Conservation (phyloP, 2,329 filamentous ascomycete genomes). For the Colletotrichum higginsianum region DNA sequence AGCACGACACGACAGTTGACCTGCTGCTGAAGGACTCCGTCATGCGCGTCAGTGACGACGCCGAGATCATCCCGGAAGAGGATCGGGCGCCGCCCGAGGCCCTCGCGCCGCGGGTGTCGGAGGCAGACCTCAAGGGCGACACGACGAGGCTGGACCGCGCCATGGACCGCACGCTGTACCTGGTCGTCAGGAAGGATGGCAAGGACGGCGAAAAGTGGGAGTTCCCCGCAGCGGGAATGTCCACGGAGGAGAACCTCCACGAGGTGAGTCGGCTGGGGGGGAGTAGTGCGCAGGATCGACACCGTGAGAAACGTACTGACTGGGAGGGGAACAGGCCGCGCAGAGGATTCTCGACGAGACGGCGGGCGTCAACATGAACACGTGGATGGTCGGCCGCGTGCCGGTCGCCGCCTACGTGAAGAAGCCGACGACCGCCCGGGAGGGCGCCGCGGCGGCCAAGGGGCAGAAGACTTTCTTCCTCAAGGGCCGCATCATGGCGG, state of each 20-base stretch:
- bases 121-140: constrained; percentile 85
- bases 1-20: constrained; percentile 76
- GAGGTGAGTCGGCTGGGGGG: constrained; percentile 71
- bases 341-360: constrained; percentile 82
- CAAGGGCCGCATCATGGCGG: constrained; percentile 96
- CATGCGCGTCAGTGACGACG: constrained; percentile 71
- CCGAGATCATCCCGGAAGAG: constrained; percentile 70
- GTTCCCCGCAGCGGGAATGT: constrained; percentile 82
- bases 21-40: constrained; percentile 83
- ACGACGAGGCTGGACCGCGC: constrained; percentile 83
- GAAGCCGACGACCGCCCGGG: constrained; percentile 63
- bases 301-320: background rate
- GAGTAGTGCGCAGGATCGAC: too few species aligned
- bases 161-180: constrained; percentile 87
- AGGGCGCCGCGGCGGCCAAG: constrained; percentile 59
- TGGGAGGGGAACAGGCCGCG: constrained; percentile 75
- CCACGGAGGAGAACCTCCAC: constrained; percentile 82
- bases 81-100: constrained; percentile 78
- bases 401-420: constrained; percentile 85
- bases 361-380: constrained; percentile 97
- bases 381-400: constrained; percentile 93
- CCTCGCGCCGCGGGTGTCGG: constrained; percentile 79
- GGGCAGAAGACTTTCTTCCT: constrained; percentile 95
- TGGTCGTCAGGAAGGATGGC: constrained; percentile 78
- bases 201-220: constrained; percentile 78